Evolutionary conservation across 2,329 filamentous ascomycete species (phyloP), one percentile per base, ranked within the genome.

Genomic region (Colletotrichum incanum): DNA sequence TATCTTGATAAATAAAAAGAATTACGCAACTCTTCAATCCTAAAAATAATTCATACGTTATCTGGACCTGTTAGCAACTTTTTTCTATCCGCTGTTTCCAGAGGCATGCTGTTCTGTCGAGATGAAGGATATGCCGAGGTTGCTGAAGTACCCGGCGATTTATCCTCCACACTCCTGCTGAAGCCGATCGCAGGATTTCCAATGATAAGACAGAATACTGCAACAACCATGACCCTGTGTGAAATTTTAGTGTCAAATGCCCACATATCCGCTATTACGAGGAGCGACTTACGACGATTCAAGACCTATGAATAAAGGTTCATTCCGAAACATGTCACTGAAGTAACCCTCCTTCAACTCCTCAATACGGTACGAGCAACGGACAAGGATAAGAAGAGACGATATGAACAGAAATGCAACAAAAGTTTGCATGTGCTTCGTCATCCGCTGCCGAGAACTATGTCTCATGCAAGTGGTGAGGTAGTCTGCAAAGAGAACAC

Each of bases 281-380:
- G 39, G 18, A 31, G 14, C 18, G 3, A 77, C 77, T 70, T 49
- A 78, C 77, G 74, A 73, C 55, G 82, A 83, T 75, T 87, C 86
- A 1, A 87, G 74, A 0, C 73, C 81, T 59, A 87, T 85, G 68
- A 87, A 87, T 1, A 83, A 74, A 0, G 76, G 77, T 73, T 87
- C 78, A 41, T 86, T 78, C 50, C 78, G 78, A 58, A 89, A 86
- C 67, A 90, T 76, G 16, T 81, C 77, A 0, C 87, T 88, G 9
- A 74, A 76, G 80, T 88, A 92, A 2, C 89, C 89, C 37, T 88
- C 83, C 56, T 84, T 85, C 69, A 92, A 78, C 81, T 92, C 90
- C 0, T 85, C 86, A 37, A 91, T 88, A 56, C 90, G 86, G 75
- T 89, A 92, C 28, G 87, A 85, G 62, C 86, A 90, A 23, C 90